These are phyloP conservation scores for Pythium brachiatum DNA, from an alignment of 352 stramenopile species.

Conservation along the genomic window DNA sequence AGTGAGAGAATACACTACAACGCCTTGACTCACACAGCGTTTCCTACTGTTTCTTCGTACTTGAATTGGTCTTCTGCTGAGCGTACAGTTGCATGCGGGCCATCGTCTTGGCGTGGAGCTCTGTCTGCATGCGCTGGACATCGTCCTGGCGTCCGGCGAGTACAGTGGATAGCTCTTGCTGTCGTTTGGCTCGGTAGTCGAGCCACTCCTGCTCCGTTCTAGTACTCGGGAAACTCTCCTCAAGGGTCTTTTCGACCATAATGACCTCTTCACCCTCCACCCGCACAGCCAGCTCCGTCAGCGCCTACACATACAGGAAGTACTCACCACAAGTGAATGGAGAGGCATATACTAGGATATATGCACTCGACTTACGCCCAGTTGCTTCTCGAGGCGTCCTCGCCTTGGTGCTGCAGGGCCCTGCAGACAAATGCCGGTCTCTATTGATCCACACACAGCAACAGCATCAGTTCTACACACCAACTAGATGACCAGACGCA, in stretches of 20 bases:
- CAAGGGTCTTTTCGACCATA: neutral
- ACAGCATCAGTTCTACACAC: neutral
- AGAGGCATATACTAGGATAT: neutral
- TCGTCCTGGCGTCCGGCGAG: slow-evolving; percentile 47
- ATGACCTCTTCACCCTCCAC: slow-evolving; percentile 23
- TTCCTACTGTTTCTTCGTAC: neutral
- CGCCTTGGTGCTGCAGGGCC: slow-evolving; percentile 40
- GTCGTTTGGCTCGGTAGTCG: slow-evolving; percentile 32
- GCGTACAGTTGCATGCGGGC: slow-evolving; percentile 36
- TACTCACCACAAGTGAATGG: neutral
- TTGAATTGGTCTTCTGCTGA: neutral
- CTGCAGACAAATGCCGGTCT: slow-evolving; percentile 62
- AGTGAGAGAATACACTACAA: neutral
- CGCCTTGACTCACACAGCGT: neutral
- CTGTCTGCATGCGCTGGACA: slow-evolving; percentile 44
- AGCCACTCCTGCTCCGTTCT: slow-evolving; percentile 11
- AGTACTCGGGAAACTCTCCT: neutral
- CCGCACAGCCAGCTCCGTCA: slow-evolving; percentile 19
- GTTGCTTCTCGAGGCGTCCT: slow-evolving; percentile 14
- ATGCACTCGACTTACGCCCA: slow-evolving; percentile 3
- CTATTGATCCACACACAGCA: slow-evolving; percentile 12
- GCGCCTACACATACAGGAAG: slow-evolving; percentile 7
- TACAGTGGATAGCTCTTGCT: slow-evolving; percentile 39
- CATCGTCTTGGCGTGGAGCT: slow-evolving; percentile 57
- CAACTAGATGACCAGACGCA: neutral